Conservation (phyloP, 768 basidiomycete species). For the Pleurotus tuber-regium region DNA sequence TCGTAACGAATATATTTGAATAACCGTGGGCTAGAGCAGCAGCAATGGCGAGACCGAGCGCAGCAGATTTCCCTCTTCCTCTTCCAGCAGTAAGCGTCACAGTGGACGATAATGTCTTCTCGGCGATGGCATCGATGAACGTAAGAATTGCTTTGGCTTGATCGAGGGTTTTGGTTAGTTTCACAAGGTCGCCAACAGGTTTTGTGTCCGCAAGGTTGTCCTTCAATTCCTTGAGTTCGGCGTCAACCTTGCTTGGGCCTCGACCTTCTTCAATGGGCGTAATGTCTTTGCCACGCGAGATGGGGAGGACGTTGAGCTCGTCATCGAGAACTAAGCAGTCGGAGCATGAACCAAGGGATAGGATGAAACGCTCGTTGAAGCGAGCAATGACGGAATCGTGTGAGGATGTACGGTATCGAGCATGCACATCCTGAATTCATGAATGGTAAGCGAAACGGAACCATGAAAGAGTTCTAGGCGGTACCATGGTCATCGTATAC, state of each 20-base stretch:
- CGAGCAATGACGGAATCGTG: conserved; percentile 88
- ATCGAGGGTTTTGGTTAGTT: conserved; percentile 88
- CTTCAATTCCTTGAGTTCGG: conserved; percentile 76
- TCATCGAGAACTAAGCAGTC: conserved; percentile 96
- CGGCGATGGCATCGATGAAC: conserved; percentile 90
- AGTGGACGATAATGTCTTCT: conserved; percentile 91
- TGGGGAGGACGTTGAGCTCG: conserved; percentile 95
- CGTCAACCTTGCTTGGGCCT: conserved; percentile 41
- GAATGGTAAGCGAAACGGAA: not conserved
- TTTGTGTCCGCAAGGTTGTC: conserved; percentile 77
- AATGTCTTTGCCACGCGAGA: conserved; percentile 95
- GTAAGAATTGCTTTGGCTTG: conserved; percentile 94
- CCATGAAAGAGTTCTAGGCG: conserved; percentile 14
- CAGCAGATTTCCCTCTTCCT: conserved; percentile 96
- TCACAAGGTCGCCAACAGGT: conserved; percentile 85
- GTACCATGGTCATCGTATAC: conserved; percentile 87
- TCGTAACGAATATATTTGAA: conserved; percentile 97
- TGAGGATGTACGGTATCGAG: conserved; percentile 89
- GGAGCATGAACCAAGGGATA: conserved; percentile 90
- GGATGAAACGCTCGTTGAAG: conserved; percentile 98
- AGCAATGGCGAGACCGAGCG: conserved; percentile 92
- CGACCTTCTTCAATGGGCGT: conserved; percentile 46
- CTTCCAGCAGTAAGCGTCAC: conserved; percentile 93
- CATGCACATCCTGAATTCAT: conserved; percentile 82
- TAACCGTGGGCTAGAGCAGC: conserved; percentile 93